phyloP scores from a whole-genome alignment of 1,139 yeast species.

The Zhuliangozyma parablackwelliae region DNA sequence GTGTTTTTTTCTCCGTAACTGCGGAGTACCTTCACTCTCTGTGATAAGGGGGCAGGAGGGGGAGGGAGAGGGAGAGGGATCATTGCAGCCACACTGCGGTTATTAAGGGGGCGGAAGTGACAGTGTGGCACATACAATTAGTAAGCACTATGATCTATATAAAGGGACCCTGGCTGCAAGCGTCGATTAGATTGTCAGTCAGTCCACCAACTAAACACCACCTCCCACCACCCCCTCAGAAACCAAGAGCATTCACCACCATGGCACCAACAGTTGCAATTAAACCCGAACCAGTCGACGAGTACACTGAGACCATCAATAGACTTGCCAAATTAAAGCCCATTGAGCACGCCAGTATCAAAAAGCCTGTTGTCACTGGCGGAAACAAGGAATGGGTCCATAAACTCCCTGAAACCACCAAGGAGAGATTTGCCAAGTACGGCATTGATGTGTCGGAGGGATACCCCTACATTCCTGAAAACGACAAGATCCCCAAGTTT shows the following conservation, averaged over 20 bases:
- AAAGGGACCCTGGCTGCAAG: no score
- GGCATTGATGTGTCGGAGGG: conserved; percentile 30
- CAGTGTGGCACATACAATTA: no score
- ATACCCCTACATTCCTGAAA: conserved; percentile 25
- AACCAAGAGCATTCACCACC: not conserved
- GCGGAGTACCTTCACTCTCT: no score
- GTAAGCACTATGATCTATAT: no score
- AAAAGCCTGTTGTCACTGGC: conserved; percentile 9
- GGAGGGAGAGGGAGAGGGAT: no score
- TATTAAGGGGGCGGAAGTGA: no score
- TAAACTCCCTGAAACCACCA: conserved; percentile 27
- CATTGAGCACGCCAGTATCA: conserved; percentile 12
- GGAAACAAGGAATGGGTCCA: conserved; percentile 15
- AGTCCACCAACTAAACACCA: no score
- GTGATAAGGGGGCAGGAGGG: no score
- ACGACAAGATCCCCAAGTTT: conserved; percentile 40
- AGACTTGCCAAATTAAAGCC: conserved; percentile 18
- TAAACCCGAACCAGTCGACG: conserved; percentile 3
- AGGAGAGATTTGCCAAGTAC: conserved; percentile 23
- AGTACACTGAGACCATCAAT: conserved; percentile 12
- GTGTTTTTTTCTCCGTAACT: no score
- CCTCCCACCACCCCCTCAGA: no score
- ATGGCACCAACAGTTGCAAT: conserved; percentile 9
- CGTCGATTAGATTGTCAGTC: no score
- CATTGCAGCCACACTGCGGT: no score